phyloP scores from a whole-genome alignment of 176 grass and related monocot genomes.

The Aegilops longissima region DNA sequence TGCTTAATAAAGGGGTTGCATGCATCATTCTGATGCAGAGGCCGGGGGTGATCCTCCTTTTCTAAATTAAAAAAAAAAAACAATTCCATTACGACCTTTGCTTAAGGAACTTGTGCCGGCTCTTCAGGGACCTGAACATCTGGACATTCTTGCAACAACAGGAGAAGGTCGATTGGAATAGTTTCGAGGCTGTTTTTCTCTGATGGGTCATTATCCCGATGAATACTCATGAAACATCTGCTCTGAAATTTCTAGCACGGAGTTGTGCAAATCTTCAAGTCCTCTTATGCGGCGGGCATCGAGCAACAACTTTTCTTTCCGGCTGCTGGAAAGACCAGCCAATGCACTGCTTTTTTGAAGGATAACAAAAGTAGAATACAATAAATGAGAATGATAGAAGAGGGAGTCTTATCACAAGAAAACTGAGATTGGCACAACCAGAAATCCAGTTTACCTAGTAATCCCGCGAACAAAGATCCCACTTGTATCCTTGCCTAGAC shows the following conservation, averaged over 20 bases:
- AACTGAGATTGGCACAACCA: too few relatives aligned
- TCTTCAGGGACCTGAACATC: slow-evolving; percentile 32
- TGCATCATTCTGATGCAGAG: too few relatives aligned
- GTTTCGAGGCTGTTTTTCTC: slow-evolving; percentile 31
- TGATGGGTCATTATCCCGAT: slow-evolving; percentile 20
- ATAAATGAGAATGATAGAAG: background rate
- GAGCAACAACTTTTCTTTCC: slow-evolving; percentile 38
- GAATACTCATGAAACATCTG: slow-evolving; percentile 34
- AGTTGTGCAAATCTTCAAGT: slow-evolving; percentile 31
- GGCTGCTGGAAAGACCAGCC: slow-evolving; percentile 33
- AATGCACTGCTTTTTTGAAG: slow-evolving; percentile 37
- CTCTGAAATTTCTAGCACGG: slow-evolving; percentile 37
- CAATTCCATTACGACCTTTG: background rate
- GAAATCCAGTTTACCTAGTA: slow-evolving; percentile 47
- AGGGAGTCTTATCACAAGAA: background rate
- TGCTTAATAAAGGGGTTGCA: too few relatives aligned
- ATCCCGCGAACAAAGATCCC: slow-evolving; percentile 76
- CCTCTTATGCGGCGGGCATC: slow-evolving; percentile 29
- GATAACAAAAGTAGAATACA: background rate
- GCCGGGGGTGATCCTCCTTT: too few relatives aligned
- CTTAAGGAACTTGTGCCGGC: background rate
- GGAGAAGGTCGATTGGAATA: slow-evolving; percentile 25
- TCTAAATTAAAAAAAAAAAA: too few relatives aligned
- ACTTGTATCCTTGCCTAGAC: slow-evolving; percentile 74
- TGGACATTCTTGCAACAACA: slow-evolving; percentile 29